Percentiles rank a stretch among this genome's conserved stretches.
These are phyloP conservation scores for Lathyrus sativus DNA, from an alignment of 306 rosid species.

Conservation along the genomic window DNA sequence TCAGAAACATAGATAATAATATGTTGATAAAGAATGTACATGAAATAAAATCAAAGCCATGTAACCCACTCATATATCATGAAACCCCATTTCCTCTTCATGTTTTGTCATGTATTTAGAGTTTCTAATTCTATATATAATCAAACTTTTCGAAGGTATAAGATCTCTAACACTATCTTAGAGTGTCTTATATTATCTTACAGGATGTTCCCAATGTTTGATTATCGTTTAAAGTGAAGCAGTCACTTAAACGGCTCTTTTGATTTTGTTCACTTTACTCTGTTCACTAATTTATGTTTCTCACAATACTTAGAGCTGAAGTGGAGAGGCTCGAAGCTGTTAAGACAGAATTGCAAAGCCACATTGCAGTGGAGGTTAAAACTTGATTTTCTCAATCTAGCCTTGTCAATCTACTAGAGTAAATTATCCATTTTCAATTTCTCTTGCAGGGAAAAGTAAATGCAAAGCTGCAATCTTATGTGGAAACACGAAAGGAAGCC, in stretches of 20 bases:
- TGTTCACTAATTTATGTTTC: constrained; percentile 32
- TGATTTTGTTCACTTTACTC: constrained; percentile 39
- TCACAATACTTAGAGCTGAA: constrained; percentile 53
- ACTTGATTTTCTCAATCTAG: constrained; percentile 35
- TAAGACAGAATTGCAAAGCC: constrained; percentile 59
- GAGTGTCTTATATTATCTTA: neutral
- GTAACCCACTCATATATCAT: constrained; percentile 1
- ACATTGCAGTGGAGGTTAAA: constrained; percentile 60
- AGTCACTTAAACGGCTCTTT: constrained; percentile 3
- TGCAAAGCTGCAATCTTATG: constrained; percentile 54
- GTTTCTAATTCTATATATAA: constrained; percentile 1
- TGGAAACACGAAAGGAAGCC: constrained; percentile 59
- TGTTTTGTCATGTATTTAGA: neutral
- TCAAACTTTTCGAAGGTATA: neutral
- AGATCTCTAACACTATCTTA: neutral
- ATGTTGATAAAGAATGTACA: neutral
- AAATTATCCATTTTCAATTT: constrained; percentile 26
- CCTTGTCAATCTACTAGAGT: constrained; percentile 11
- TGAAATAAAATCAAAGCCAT: neutral
- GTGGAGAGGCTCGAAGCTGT: constrained; percentile 58
- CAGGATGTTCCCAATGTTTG: neutral
- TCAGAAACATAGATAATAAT: constrained; percentile 8
- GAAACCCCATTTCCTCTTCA: neutral
- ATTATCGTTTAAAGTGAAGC: neutral
- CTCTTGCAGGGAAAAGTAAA: constrained; percentile 62